These are phyloP conservation scores for Extremus antarcticus DNA, from an alignment of 495 filamentous ascomycete genomes.

Conservation along the genomic window DNA sequence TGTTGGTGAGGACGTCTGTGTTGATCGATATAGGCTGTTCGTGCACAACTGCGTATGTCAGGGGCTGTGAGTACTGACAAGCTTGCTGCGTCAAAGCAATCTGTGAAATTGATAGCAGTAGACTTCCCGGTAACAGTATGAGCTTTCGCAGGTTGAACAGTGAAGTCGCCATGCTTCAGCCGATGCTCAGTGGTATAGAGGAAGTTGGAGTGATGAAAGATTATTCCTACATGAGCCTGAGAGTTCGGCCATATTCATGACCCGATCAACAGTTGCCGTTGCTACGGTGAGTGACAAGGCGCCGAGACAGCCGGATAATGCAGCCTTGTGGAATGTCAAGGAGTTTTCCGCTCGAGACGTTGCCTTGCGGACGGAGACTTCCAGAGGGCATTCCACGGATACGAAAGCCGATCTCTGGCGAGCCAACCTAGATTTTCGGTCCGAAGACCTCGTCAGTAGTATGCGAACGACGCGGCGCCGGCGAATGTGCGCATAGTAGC, in stretches of 20 bases:
- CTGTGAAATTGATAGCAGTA: background rate
- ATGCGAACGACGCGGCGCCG: too few relatives aligned
- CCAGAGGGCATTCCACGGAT: background rate
- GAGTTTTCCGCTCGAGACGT: too few relatives aligned
- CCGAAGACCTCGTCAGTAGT: too few relatives aligned
- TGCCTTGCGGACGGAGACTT: too few relatives aligned
- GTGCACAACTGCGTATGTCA: background rate
- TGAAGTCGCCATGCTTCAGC: background rate
- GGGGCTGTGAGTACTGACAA: background rate
- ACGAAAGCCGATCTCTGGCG: background rate
- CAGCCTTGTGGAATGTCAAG: background rate
- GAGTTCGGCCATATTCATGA: background rate
- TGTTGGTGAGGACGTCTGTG: conserved; percentile 5
- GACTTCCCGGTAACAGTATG: background rate
- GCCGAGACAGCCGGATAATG: background rate
- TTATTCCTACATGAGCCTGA: background rate
- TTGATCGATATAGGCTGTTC: conserved; percentile 9
- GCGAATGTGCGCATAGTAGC: too few relatives aligned
- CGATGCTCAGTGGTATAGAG: background rate
- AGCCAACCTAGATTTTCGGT: too few relatives aligned
- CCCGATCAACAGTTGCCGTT: background rate
- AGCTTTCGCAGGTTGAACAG: background rate
- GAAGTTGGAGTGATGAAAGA: background rate
- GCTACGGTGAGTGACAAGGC: background rate
- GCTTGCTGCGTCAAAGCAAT: background rate